Conservation (phyloP, 2,329 filamentous ascomycete genomes). For the Chaetoscypha palmicola region DNA sequence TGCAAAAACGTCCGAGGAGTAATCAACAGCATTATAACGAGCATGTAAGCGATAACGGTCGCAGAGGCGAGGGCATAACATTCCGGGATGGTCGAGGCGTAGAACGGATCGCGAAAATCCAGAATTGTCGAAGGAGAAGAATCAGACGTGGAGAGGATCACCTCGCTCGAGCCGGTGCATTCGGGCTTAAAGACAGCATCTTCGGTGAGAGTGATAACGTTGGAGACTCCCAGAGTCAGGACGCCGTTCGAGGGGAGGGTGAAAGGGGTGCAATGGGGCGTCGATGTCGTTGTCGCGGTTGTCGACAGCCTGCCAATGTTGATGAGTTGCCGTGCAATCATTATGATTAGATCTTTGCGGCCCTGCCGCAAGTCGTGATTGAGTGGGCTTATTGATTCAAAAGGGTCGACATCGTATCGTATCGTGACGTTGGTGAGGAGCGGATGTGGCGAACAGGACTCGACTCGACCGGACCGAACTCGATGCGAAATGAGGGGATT, state of each 20-base stretch:
- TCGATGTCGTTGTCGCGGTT: constrained; percentile 29
- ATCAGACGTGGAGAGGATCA: constrained; percentile 21
- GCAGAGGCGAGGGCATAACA: constrained; percentile 88
- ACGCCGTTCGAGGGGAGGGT: constrained; percentile 52
- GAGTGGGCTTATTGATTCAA: constrained; percentile 11
- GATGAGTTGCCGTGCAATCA: constrained; percentile 28
- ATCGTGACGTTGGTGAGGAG: not conserved
- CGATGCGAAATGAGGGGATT: too few species aligned
- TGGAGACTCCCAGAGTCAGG: constrained; percentile 33
- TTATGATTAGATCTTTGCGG: constrained; percentile 20
- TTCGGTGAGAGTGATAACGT: constrained; percentile 36
- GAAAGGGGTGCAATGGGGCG: constrained; percentile 53
- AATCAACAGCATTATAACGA: constrained; percentile 83
- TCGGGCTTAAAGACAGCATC: constrained; percentile 43
- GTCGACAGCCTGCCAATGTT: constrained; percentile 28
- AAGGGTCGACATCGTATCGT: constrained; percentile 20
- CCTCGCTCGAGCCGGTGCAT: constrained; percentile 36
- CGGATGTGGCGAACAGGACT: not conserved
- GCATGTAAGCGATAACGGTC: constrained; percentile 80
- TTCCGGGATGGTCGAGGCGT: constrained; percentile 86
- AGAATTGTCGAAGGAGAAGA: constrained; percentile 15
- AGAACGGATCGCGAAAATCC: constrained; percentile 79
- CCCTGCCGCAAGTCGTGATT: constrained; percentile 23
- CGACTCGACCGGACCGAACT: not conserved
- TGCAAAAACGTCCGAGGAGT: constrained; percentile 89